Evolutionary conservation across 2,329 filamentous ascomycete genomes (phyloP), one percentile per base, ranked within the genome.

Genomic region (Nemania diffusa): DNA sequence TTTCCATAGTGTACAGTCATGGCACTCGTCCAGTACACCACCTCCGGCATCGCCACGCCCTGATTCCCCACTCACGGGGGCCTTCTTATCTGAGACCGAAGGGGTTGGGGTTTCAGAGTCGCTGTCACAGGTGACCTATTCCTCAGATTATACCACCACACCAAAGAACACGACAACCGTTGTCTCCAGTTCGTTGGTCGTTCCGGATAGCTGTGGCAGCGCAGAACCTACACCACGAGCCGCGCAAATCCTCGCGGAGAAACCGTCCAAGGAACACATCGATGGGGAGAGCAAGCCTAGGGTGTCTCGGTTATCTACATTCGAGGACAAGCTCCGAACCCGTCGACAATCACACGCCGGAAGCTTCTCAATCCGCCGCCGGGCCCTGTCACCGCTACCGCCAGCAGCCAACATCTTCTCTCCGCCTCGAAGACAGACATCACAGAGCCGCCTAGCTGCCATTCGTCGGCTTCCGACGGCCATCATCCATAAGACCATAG

Each of bases 401-500:
- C 85, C 90, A 1, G 83, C 90, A 0, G 89, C 90, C 6, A 91
- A 90, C 66, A 80, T 94, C 9, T 88, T 91, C 73, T 84, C 85
- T 5, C 85, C 88, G 4, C 77, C 80, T 69, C 74, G 67, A 65
- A 74, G 70, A 46, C 73, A 79, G 44, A 75, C 80, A 55, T 78
- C 81, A 64, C 75, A 80, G 40, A 78, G 73, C 46, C 82, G 78
- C 5, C 73, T 86, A 5, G 79, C 81, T 40, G 80, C 82, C 0
- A 81, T 85, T 37, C 83, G 84, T 59, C 81, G 84, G 50, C 81
- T 91, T 32, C 87, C 88, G 0, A 82, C 87, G 57, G 86, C 89
- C 2, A 86, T 97, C 32, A 85, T 97, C 27, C 87, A 90, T 63
- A 94, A 92, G 79, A 94, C 93, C 0, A 90, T 88, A 69, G 89